These are phyloP conservation scores for Globisporangium mamillatum DNA, from an alignment of 352 stramenopile genomes.

Conservation along the genomic window DNA sequence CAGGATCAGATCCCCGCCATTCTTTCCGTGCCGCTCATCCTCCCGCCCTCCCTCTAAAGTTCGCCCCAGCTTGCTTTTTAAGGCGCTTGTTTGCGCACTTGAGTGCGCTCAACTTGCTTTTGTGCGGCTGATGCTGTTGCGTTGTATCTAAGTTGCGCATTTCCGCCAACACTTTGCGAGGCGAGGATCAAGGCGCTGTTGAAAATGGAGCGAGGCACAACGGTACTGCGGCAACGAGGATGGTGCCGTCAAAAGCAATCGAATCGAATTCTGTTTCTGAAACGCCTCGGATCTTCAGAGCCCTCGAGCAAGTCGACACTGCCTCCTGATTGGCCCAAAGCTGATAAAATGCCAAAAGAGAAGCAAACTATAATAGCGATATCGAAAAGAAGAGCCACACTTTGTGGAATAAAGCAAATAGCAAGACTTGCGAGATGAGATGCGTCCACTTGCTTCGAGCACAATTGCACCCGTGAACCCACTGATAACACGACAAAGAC, in stretches of 20 bases:
- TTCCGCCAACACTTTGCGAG: neutral
- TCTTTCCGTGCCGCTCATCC: constrained; percentile 6
- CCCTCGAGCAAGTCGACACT: neutral
- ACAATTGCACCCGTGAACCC: neutral
- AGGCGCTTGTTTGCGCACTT: neutral
- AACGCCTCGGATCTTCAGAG: constrained; percentile 9
- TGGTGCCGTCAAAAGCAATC: neutral
- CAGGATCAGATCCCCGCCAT: constrained; percentile 17
- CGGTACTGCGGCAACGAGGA: neutral
- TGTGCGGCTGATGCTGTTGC: neutral
- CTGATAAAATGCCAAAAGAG: constrained; percentile 8
- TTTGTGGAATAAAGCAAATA: too few relatives aligned
- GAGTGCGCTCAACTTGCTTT: neutral
- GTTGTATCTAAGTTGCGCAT: neutral
- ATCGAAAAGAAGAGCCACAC: neutral
- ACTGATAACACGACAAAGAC: neutral
- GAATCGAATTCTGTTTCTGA: constrained; percentile 3
- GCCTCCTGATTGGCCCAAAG: constrained; percentile 7
- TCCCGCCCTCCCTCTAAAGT: neutral
- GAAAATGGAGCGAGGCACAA: neutral
- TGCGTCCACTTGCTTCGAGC: neutral
- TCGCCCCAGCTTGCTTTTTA: neutral
- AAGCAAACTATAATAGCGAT: neutral
- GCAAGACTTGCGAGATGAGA: neutral
- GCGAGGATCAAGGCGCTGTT: neutral